phyloP scores from a whole-genome alignment of 179 eudicot genomes.

The Silene coronaria region DNA sequence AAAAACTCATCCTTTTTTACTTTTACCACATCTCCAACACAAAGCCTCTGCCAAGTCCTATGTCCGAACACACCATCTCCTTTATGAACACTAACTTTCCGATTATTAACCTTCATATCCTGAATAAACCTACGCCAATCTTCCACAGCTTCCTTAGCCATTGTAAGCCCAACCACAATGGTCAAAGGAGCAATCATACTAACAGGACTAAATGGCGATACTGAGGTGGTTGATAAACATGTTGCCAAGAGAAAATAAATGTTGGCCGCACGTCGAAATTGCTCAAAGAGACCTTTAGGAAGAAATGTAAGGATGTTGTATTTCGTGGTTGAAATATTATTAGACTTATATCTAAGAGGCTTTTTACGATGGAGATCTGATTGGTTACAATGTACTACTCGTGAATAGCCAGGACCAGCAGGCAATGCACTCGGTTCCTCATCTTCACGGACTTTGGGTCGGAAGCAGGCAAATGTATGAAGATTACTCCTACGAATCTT shows the following conservation, averaged over 20 bases:
- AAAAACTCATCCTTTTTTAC: constrained; percentile 63
- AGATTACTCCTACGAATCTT: constrained; percentile 55
- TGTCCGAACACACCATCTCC: constrained; percentile 44
- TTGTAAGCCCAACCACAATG: constrained; percentile 49
- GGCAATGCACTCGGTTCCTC: constrained; percentile 35
- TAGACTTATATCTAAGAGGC: constrained; percentile 59
- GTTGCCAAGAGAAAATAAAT: constrained; percentile 82
- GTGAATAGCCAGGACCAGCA: constrained; percentile 62
- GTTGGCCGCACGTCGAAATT: constrained; percentile 92
- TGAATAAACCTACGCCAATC: constrained; percentile 52
- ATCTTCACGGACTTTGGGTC: constrained; percentile 22
- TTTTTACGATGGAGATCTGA: constrained; percentile 55
- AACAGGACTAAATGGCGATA: constrained; percentile 40
- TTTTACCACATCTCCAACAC: constrained; percentile 68
- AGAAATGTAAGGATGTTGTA: constrained; percentile 58
- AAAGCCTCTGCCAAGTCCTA: constrained; percentile 42
- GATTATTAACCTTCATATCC: constrained; percentile 52
- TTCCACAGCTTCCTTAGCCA: constrained; percentile 48
- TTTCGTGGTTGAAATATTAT: constrained; percentile 85
- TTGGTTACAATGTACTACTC: constrained; percentile 69
- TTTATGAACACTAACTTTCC: constrained; percentile 48
- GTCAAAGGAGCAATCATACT: constrained; percentile 50
- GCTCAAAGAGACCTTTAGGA: constrained; percentile 85
- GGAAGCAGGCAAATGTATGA: constrained; percentile 53
- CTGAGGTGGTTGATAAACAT: constrained; percentile 52